Evolutionary conservation across 306 rosid genomes (phyloP).

Genomic region (Crotalaria pallida): DNA sequence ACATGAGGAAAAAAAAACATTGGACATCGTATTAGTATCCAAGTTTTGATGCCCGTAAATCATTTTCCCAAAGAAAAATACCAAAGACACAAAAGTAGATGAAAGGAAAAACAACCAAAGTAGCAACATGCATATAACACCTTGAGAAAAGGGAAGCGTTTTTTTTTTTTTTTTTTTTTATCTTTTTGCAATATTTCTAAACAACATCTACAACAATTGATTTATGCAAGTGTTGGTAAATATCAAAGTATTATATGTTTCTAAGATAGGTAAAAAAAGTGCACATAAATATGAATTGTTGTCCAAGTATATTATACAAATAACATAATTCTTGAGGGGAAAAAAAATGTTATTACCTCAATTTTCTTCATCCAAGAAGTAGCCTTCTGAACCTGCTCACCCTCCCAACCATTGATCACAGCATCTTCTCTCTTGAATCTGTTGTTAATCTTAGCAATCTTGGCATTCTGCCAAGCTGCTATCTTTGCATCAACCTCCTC

Average conservation of each 20-base stretch:
- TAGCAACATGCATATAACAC: background rate
- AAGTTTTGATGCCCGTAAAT: too few species aligned
- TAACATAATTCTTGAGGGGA: too few species aligned
- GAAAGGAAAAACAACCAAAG: background rate
- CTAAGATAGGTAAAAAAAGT: too few species aligned
- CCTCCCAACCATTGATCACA: slow-evolving; percentile 74
- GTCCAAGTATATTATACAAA: too few species aligned
- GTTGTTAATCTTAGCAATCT: slow-evolving; percentile 74
- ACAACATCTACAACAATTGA: too few species aligned
- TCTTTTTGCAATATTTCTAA: too few species aligned
- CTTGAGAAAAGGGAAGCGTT: background rate
- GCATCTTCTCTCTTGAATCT: slow-evolving; percentile 93
- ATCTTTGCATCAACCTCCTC: slow-evolving; percentile 96
- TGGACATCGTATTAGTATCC: too few species aligned
- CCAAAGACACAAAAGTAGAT: background rate
- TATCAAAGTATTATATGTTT: too few species aligned
- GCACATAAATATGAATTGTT: too few species aligned
- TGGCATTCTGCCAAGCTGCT: slow-evolving; percentile 94
- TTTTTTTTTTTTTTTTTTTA: too few species aligned
- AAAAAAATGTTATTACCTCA: slow-evolving; percentile 45
- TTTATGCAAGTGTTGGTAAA: too few species aligned
- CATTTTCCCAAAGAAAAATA: background rate
- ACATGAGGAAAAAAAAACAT: too few species aligned
- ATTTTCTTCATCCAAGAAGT: slow-evolving; percentile 82
- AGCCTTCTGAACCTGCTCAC: slow-evolving; percentile 78